Conservation (phyloP, 2,329 filamentous ascomycete species). For the Penicillium freii region DNA sequence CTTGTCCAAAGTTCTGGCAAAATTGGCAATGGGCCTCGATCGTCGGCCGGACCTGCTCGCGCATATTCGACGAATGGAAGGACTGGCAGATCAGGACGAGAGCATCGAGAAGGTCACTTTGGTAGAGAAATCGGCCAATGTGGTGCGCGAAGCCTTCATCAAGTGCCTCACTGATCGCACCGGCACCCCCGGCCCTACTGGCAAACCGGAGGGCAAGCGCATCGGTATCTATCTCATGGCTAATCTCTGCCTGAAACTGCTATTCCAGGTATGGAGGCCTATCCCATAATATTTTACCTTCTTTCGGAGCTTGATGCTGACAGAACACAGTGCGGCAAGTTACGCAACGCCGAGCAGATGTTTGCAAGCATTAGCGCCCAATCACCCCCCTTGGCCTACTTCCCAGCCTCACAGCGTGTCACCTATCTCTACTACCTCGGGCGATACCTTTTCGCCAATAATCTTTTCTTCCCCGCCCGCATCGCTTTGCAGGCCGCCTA, state of each 20-base stretch:
- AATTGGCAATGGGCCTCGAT: constrained; percentile 80
- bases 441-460: constrained; percentile 81
- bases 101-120: constrained; percentile 72
- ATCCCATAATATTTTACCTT: not conserved
- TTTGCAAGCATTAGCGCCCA: constrained; percentile 84
- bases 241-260: constrained; percentile 82
- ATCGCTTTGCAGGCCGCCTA: constrained; percentile 77
- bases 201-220: constrained; percentile 77
- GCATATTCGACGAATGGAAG: constrained; percentile 51
- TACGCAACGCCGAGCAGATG: constrained; percentile 79
- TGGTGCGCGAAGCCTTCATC: constrained; percentile 86
- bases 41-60: constrained; percentile 74
- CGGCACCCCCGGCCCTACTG: constrained; percentile 58
- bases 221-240: constrained; percentile 87
- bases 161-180: constrained; percentile 81
- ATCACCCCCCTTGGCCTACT: constrained; percentile 75
- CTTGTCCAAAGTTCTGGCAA: constrained; percentile 74
- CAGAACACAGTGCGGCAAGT: constrained; percentile 67
- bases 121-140: constrained; percentile 83
- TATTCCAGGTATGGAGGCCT: constrained; percentile 68
- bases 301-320: not conserved
- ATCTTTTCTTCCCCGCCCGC: constrained; percentile 75
- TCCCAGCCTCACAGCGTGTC: constrained; percentile 81
- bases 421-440: constrained; percentile 95
- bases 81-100: constrained; percentile 52